A percentile compares a stretch with the other conserved stretches of the same genome.
These are phyloP conservation scores for Prunus fruticosa DNA, from an alignment of 306 rosid species.

Conservation along the genomic window DNA sequence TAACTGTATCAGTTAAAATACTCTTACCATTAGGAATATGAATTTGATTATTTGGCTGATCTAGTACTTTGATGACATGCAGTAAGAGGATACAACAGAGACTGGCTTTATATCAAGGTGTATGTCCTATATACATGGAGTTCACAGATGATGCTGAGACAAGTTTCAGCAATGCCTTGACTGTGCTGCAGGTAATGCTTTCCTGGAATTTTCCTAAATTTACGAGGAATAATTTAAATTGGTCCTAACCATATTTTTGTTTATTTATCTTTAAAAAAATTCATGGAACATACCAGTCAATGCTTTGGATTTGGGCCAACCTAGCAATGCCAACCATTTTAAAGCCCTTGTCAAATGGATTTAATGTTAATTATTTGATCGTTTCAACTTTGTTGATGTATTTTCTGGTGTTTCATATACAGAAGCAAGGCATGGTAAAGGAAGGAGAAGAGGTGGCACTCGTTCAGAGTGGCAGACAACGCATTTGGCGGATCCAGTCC, in stretches of 20 bases:
- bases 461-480: constrained; percentile 96
- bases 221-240: not conserved
- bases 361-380: not conserved
- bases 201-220: not conserved
- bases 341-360: not conserved
- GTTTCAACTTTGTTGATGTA: not conserved
- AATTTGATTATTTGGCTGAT: constrained; percentile 10
- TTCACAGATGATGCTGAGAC: constrained; percentile 80
- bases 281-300: not conserved
- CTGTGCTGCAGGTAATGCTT: constrained; percentile 55
- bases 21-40: not conserved
- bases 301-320: not conserved
- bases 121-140: constrained; percentile 80
- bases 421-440: constrained; percentile 95
- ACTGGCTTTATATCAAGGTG: constrained; percentile 91
- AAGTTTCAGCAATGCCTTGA: constrained; percentile 63
- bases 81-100: constrained; percentile 85
- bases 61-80: constrained; percentile 33
- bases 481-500: constrained; percentile 97
- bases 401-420: constrained; percentile 20
- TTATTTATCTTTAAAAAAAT: not conserved
- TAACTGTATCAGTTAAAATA: not conserved
- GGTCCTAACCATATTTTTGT: not conserved
- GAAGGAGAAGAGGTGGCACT: constrained; percentile 97
- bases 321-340: not conserved